phyloP scores from a whole-genome alignment of 371 early-diverging fungal genomes.

The Batkoa obscura region DNA sequence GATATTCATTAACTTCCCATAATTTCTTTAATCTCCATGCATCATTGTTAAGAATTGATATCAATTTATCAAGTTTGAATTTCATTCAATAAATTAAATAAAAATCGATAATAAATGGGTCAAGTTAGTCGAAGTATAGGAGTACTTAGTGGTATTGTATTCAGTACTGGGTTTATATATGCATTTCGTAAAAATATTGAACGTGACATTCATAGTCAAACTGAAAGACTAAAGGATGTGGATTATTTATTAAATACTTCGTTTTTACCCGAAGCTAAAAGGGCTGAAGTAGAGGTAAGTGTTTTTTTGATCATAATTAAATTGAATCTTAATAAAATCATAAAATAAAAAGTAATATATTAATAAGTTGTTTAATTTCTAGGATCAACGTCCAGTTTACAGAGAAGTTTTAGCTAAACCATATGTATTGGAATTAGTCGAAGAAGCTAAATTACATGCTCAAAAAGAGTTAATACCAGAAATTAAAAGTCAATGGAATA shows the following conservation, averaged over 20 bases:
- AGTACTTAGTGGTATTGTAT: neutral
- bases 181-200: neutral
- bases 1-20: no score
- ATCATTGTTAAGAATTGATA: no score
- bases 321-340: neutral
- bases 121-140: neutral
- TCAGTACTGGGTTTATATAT: constrained; percentile 4
- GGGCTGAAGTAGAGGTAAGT: constrained; percentile 2
- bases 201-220: neutral
- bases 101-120: neutral
- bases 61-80: no score
- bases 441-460: neutral
- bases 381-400: constrained; percentile 1
- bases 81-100: no score
- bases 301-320: neutral
- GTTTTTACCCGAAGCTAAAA: neutral
- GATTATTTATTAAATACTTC: neutral
- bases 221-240: neutral
- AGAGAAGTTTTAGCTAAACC: constrained; percentile 1
- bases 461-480: neutral
- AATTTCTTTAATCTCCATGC: no score
- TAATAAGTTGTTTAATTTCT: neutral
- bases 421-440: neutral
- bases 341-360: neutral
- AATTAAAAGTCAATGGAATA: constrained; percentile 3